Evolutionary conservation across 768 basidiomycete genomes (phyloP), one percentile per base, ranked within the genome.

Genomic region (Auriscalpium vulgare): DNA sequence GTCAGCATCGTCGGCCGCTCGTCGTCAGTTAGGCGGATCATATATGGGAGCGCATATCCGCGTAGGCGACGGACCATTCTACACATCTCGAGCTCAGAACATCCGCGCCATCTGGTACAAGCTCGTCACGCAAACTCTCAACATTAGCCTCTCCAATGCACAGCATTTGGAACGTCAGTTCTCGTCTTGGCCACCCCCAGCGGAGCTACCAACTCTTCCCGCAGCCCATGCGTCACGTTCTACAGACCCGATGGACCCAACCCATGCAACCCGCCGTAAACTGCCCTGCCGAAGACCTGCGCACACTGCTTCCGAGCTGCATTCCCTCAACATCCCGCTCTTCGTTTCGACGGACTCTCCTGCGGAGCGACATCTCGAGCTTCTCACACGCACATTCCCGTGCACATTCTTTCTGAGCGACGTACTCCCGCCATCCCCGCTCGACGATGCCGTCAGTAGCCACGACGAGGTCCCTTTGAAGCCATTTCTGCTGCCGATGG

Each of bases 21-120:
- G 16, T 63, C 63, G 8, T 59, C 62, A 34, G 2, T 67, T 85
- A 16, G 78, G 76, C 35, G 74, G 59, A 6, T 59, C 65, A 2
- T 91, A 84, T 63, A 65, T 87, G 19, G 85, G 79, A 1, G 78
- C 78, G 3, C 88, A 91, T 63, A 66, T 91, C 2, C 81, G 90
- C 8, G 62, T 88, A 8, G 83, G 83, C 4, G 88, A 91, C 59
- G 85, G 87, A 1, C 60, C 70, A 0, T 93, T 91, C 66, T 71
- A 70, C 59, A 62, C 59, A 16, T 68, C 74, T 10, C 73, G 75
- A 7, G 60, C 63, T 16, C 56, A 52, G 29, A 87, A 78, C 38
- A 69, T 78, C 34, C 72, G 77, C 43, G 57, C 63, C 9, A 62
- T 82, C 19, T 91, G 84, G 82, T 78, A 78, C 74, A 74, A 72